These are phyloP conservation scores for Nicotiana knightiana DNA, from an alignment of 257 asterid species.

Conservation along the genomic window DNA sequence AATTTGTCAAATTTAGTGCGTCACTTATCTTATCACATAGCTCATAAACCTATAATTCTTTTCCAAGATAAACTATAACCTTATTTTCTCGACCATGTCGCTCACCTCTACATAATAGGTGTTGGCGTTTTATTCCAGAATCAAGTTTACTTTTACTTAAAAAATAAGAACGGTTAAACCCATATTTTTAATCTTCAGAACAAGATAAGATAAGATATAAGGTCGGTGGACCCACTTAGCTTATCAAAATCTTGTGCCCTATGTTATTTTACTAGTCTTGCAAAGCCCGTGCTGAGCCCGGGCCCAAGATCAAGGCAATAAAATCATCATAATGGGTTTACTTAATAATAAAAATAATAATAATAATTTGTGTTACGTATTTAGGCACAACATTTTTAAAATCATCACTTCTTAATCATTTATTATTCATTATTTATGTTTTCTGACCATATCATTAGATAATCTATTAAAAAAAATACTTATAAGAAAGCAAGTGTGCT, in stretches of 20 bases:
- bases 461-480: no score
- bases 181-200: background rate
- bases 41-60: background rate
- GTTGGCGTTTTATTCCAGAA: background rate
- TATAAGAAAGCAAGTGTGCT: no score
- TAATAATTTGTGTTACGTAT: no score
- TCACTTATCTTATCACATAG: background rate
- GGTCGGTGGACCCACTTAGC: background rate
- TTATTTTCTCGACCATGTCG: background rate
- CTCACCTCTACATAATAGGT: background rate
- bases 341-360: no score
- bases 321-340: no score
- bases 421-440: no score
- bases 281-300: no score
- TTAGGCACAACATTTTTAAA: no score
- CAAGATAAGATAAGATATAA: slow-evolving; percentile 1
- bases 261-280: background rate
- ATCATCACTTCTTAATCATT: no score
- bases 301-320: no score
- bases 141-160: background rate
- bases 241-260: background rate
- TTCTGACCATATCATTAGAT: no score
- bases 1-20: no score
- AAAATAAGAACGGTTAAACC: background rate
- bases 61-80: background rate